Base-by-base conservation (phyloP, 2,329 filamentous ascomycete species). In the Rugonectria rugulosa region DNA sequence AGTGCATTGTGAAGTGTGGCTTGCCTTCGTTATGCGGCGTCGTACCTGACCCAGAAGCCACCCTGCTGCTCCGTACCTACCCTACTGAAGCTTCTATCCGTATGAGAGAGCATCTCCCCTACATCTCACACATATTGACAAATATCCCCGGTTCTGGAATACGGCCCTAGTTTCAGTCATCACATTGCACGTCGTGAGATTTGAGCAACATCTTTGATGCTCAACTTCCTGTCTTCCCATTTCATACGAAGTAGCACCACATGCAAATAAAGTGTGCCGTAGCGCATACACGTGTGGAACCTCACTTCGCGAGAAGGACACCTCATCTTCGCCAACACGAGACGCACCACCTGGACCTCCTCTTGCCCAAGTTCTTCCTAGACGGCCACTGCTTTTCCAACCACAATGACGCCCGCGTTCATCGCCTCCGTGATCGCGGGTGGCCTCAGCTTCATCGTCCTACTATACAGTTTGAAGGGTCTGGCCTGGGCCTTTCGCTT, bases 341-440 rank as follows among this genome's bases (percentile, higher is more conserved):
- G 34, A 29, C 34, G 34, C 23, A 42, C 48, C n/a, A n/a, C n/a
- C n/a, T n/a, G n/a, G n/a, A n/a, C n/a, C n/a, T 32, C 52, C 27
- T 48, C 42, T 49, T 41, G 50, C 55, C 53, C 41, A 43, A 44
- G 44, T 48, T 60, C 59, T 56, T 21, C 43, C 57, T n/a, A n/a
- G n/a, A n/a, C n/a, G 56, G 40, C 36, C 43, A 42, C 45, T 26
- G 34, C 5, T 48, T 29, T 45, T 51, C 40, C 45, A 42, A 45
- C 42, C 44, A 60, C 44, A 38, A 68, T 68, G 64, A 56, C 57
- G 49, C 45, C 59, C 40, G 59, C 69, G 3, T 74, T 76, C 48
- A 36, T 75, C 36, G 53, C 74, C 17, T 75, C 74, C 32, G 61
- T 72, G 21, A 43, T 75, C 37, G 68, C 72, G 6, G 74, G 74